Evolutionary conservation across 257 asterid species (phyloP).

Genomic region (Scutellaria galericulata): DNA sequence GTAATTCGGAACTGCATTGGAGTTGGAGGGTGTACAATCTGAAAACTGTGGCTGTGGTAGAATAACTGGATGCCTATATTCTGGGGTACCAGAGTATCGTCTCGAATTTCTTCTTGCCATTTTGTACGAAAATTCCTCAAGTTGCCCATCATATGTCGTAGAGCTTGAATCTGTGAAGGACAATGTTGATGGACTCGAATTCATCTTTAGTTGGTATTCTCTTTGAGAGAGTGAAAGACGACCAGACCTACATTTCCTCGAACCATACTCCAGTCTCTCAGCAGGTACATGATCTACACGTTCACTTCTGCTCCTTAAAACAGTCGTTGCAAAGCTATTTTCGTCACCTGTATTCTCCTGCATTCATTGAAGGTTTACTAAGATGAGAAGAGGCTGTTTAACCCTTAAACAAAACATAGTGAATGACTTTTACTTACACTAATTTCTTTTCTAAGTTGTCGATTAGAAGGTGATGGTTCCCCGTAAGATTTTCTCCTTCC

Average conservation of each 20-base stretch:
- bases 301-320: conserved; percentile 49
- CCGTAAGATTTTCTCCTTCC: conserved; percentile 36
- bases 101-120: conserved; percentile 39
- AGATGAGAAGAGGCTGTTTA: not conserved
- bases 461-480: conserved; percentile 41
- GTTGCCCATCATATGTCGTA: conserved; percentile 44
- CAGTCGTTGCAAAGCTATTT: conserved; percentile 34
- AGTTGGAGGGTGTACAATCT: conserved; percentile 32
- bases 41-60: conserved; percentile 32
- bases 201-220: conserved; percentile 42
- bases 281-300: conserved; percentile 33
- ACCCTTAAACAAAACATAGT: not conserved
- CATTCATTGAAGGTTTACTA: conserved; percentile 27
- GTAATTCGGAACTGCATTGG: conserved; percentile 49
- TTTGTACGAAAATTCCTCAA: conserved; percentile 45
- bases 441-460: conserved; percentile 35
- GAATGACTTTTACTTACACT: conserved; percentile 29
- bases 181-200: conserved; percentile 54
- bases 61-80: conserved; percentile 39
- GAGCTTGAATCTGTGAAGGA: conserved; percentile 58
- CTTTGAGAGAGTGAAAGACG: conserved; percentile 46
- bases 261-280: conserved; percentile 47
- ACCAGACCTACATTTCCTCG: conserved; percentile 36
- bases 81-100: conserved; percentile 38
- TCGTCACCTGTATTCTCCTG: conserved; percentile 44